These are phyloP conservation scores for Fomitopsis pinicola DNA, from an alignment of 1,284 basidiomycete genomes.

Conservation along the genomic window DNA sequence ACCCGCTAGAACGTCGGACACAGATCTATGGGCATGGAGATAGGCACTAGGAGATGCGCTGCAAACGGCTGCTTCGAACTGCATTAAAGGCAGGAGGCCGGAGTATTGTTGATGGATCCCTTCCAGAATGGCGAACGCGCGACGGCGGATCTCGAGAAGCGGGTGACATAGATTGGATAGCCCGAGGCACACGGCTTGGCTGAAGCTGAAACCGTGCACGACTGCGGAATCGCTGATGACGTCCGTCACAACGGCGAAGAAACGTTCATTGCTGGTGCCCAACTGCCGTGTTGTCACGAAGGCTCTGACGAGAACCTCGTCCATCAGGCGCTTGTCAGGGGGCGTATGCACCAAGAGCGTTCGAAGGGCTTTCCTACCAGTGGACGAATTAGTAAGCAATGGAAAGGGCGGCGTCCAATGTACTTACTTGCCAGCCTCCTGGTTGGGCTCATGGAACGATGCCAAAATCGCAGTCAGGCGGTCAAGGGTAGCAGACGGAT, in stretches of 20 bases:
- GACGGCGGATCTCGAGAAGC: slow-evolving; percentile 61
- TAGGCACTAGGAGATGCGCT: slow-evolving; percentile 78
- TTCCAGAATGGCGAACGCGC: slow-evolving; percentile 79
- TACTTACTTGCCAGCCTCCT: slow-evolving; percentile 59
- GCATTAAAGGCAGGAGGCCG: slow-evolving; percentile 60
- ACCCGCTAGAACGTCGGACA: slow-evolving; percentile 78
- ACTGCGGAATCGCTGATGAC: slow-evolving; percentile 57
- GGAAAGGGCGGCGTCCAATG: slow-evolving; percentile 2
- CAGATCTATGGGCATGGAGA: slow-evolving; percentile 73
- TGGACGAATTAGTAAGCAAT: slow-evolving; percentile 1
- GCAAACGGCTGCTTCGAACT: slow-evolving; percentile 73
- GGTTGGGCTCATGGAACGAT: slow-evolving; percentile 47
- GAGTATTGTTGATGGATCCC: slow-evolving; percentile 62
- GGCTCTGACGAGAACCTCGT: slow-evolving; percentile 69
- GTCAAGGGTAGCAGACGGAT: slow-evolving; percentile 51
- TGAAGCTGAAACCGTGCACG: slow-evolving; percentile 61
- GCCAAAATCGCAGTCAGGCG: slow-evolving; percentile 65
- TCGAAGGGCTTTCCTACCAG: slow-evolving; percentile 69
- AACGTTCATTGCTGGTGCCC: slow-evolving; percentile 53
- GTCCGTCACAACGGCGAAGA: slow-evolving; percentile 81
- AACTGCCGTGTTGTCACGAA: slow-evolving; percentile 58
- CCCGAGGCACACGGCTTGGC: slow-evolving; percentile 78
- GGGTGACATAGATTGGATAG: slow-evolving; percentile 85
- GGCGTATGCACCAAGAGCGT: slow-evolving; percentile 65
- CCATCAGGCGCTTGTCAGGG: slow-evolving; percentile 58